Evolutionary conservation across 176 grass and related monocot species (phyloP), one percentile per base, ranked within the genome.

Genomic region (Juncus inflexus): DNA sequence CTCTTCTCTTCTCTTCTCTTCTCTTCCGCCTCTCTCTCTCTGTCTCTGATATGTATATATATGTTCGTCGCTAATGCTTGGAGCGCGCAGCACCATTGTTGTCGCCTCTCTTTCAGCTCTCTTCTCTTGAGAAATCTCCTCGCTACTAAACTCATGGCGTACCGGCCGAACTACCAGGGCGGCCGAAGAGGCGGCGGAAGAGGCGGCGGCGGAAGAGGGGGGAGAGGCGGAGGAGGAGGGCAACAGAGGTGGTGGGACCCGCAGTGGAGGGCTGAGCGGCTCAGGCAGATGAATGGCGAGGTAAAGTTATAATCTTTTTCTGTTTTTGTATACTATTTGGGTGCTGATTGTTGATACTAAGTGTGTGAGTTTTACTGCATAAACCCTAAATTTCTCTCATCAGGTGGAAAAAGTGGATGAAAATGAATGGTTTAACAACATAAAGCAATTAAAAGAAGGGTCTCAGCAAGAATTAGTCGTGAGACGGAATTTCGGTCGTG

Each of bases 191-290:
- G 91, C 3, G 69, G 90, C 4, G 70, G 79, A 3, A 36, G 76
- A 2, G 66, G 52, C 7, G 78, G 76, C 28, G 69, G 80, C 2
- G 80, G 81, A 0, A n/a, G 74, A 0, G 80, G 79, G 11, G 8
- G 65, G 1, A 40, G 77, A 1, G 47, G 90, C 0, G 80, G 86
- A 3, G 74, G 80, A 4, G 86, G 90, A 7, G 86, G 83, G 15
- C 80, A 95, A 63, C 83, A 95, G 75, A 81, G 86, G 70, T 95
- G 90, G 90, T 95, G 90, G 90, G 90, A 95, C 40, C 83, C 90
- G 0, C 80, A 90, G 65, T 90, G 83, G 90, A 81, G 90, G 14
- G 90, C 84, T 64, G 84, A 91, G 74, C 81, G 87, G 12, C 91
- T 96, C n/a, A 82, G 77, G 40, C 87, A 96, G 79, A 91, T 91